phyloP scores from a whole-genome alignment of 495 filamentous ascomycete genomes.

The Penicillium alfredii region DNA sequence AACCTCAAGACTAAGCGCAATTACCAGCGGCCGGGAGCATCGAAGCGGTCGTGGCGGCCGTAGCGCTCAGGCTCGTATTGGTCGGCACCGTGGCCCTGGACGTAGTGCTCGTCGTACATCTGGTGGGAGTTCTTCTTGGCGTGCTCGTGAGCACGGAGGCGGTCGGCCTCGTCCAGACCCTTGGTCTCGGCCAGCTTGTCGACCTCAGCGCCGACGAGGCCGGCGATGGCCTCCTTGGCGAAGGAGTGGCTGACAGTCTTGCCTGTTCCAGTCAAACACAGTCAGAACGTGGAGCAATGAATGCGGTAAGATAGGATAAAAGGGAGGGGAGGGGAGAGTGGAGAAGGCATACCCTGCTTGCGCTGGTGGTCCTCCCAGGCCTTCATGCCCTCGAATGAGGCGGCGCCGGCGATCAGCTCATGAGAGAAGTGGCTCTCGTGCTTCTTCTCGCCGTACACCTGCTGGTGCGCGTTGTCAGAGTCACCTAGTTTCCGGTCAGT shows the following conservation, averaged over 20 bases:
- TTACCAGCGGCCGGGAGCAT: constrained; percentile 16
- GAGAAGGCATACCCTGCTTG: constrained; percentile 50
- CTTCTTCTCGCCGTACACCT: constrained; percentile 49
- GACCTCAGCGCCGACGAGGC: constrained; percentile 64
- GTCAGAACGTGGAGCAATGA: constrained; percentile 2
- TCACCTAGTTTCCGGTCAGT: constrained; percentile 28
- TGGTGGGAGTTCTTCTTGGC: constrained; percentile 59
- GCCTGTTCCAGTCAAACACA: constrained; percentile 37
- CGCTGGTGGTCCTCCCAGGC: constrained; percentile 71
- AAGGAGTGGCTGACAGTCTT: constrained; percentile 63
- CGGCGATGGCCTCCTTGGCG: constrained; percentile 72
- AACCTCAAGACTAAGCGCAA: too few relatives aligned
- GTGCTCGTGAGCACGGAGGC: constrained; percentile 58
- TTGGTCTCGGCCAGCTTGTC: constrained; percentile 78
- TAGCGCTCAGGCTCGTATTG: constrained; percentile 41
- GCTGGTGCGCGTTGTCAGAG: constrained; percentile 50
- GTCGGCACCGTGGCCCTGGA: constrained; percentile 31
- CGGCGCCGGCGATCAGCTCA: constrained; percentile 68
- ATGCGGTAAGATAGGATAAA: too few relatives aligned
- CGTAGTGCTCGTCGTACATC: constrained; percentile 60
- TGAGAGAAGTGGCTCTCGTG: constrained; percentile 64
- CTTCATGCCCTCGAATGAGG: constrained; percentile 76
- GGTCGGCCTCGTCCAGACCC: constrained; percentile 64
- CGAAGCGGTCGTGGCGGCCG: constrained; percentile 27
- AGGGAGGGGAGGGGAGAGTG: not conserved